phyloP scores from a whole-genome alignment of 805 yeast genomes.

The Hanseniaspora hatyaiensis region DNA sequence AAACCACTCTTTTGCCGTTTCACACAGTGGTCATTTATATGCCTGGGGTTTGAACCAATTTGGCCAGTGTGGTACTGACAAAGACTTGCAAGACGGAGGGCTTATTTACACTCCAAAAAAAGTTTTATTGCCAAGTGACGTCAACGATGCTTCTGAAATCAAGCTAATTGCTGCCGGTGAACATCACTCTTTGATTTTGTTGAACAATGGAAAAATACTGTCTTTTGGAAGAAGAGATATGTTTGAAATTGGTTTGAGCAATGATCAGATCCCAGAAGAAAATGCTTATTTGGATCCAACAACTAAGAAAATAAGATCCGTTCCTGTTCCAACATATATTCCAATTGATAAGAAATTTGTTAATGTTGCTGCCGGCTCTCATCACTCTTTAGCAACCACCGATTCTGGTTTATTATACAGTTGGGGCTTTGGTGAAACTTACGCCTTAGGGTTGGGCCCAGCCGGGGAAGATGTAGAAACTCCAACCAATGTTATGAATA shows the following conservation, averaged over 20 bases:
- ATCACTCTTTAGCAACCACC: slow-evolving; percentile 80
- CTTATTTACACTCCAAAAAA: slow-evolving; percentile 65
- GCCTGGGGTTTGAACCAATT: slow-evolving; percentile 96
- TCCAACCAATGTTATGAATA: slow-evolving; percentile 84
- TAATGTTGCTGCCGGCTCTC: slow-evolving; percentile 71
- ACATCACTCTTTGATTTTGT: slow-evolving; percentile 76
- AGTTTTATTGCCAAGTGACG: slow-evolving; percentile 50
- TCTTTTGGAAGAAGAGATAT: slow-evolving; percentile 88
- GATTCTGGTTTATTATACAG: slow-evolving; percentile 76
- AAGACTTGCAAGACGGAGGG: slow-evolving; percentile 74
- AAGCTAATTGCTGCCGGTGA: slow-evolving; percentile 78
- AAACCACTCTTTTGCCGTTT: slow-evolving; percentile 88
- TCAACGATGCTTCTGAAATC: slow-evolving; percentile 33
- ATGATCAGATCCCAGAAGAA: slow-evolving; percentile 54
- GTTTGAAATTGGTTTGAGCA: slow-evolving; percentile 65
- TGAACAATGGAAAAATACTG: slow-evolving; percentile 60
- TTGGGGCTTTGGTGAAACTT: slow-evolving; percentile 98
- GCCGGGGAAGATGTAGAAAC: slow-evolving; percentile 70
- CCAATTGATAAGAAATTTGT: slow-evolving; percentile 45
- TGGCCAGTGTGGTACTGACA: slow-evolving; percentile 86
- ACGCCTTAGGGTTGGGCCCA: slow-evolving; percentile 91
- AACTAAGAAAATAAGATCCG: slow-evolving; percentile 68
- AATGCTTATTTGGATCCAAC: slow-evolving; percentile 57
- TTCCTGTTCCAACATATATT: slow-evolving; percentile 73
- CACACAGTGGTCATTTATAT: slow-evolving; percentile 53